A percentile compares a stretch with the other conserved stretches of the same genome.
phyloP scores from a whole-genome alignment of 306 rosid species.

The Sesbania bispinosa region DNA sequence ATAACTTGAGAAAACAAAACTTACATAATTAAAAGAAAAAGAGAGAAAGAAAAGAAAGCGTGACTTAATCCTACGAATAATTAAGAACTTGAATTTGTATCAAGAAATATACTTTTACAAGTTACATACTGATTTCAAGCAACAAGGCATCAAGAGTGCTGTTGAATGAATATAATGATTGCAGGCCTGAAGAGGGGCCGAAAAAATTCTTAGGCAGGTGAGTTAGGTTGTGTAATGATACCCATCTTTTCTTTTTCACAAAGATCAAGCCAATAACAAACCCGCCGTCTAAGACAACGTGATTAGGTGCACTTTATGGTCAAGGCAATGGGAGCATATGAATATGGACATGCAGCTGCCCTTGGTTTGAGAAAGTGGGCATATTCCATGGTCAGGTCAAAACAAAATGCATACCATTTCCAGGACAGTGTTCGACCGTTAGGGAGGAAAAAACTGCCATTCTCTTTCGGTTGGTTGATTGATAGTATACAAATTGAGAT shows the following conservation, averaged over 20 bases:
- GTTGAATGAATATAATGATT: constrained; percentile 1
- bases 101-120: no score
- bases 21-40: no score
- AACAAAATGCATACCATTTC: not conserved
- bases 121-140: not conserved
- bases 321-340: not conserved
- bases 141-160: not conserved
- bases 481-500: not conserved
- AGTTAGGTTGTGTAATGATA: constrained; percentile 11
- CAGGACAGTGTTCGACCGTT: constrained; percentile 27
- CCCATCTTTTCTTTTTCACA: not conserved
- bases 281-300: constrained; percentile 4
- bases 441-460: constrained; percentile 20
- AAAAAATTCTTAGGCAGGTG: not conserved
- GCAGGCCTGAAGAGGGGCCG: not conserved
- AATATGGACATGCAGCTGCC: not conserved
- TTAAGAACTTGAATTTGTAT: no score
- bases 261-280: not conserved
- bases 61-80: no score
- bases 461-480: constrained; percentile 29
- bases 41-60: no score
- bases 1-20: no score
- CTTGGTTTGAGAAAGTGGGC: not conserved
- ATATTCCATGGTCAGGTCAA: constrained; percentile 8
- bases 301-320: constrained; percentile 21